These are phyloP conservation scores for Pisolithus orientalis DNA, from an alignment of 768 basidiomycete genomes.

Conservation along the genomic window DNA sequence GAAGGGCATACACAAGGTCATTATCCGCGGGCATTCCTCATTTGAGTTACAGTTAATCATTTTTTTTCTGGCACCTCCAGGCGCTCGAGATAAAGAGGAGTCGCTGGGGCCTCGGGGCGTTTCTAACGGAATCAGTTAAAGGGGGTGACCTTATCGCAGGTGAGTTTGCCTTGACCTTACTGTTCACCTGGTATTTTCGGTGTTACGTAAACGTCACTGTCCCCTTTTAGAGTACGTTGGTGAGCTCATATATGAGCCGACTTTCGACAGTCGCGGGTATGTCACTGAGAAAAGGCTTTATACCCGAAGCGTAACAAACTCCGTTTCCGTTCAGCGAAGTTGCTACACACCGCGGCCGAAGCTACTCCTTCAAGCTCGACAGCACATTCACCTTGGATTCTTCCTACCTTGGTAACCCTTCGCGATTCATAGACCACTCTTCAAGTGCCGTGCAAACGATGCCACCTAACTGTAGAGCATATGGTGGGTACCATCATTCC, in stretches of 20 bases:
- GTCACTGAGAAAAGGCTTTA: slow-evolving; percentile 12
- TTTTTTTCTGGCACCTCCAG: slow-evolving; percentile 22
- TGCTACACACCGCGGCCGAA: slow-evolving; percentile 43
- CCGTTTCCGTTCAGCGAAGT: slow-evolving; percentile 29
- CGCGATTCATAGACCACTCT: slow-evolving; percentile 67
- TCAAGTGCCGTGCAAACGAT: slow-evolving; percentile 9
- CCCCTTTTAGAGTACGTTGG: slow-evolving; percentile 54
- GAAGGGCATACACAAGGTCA: slow-evolving; percentile 38
- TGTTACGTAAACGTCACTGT: neutral
- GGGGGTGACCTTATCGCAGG: slow-evolving; percentile 46
- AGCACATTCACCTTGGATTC: slow-evolving; percentile 45
- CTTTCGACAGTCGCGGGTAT: slow-evolving; percentile 46
- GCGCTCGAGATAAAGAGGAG: slow-evolving; percentile 37
- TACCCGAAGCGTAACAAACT: neutral
- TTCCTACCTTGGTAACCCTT: slow-evolving; percentile 48
- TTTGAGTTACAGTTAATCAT: neutral
- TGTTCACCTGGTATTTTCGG: neutral
- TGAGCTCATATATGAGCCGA: slow-evolving; percentile 48
- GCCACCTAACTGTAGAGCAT: slow-evolving; percentile 39
- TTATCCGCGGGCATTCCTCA: neutral
- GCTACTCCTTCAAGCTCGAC: slow-evolving; percentile 59
- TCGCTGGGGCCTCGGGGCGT: slow-evolving; percentile 50
- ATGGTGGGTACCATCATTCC: slow-evolving; percentile 28
- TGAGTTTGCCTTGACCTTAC: slow-evolving; percentile 10
- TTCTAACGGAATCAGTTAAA: slow-evolving; percentile 38